Base-by-base conservation (phyloP, 2,329 filamentous ascomycete genomes). In the Mycosphaerella arachidis region DNA sequence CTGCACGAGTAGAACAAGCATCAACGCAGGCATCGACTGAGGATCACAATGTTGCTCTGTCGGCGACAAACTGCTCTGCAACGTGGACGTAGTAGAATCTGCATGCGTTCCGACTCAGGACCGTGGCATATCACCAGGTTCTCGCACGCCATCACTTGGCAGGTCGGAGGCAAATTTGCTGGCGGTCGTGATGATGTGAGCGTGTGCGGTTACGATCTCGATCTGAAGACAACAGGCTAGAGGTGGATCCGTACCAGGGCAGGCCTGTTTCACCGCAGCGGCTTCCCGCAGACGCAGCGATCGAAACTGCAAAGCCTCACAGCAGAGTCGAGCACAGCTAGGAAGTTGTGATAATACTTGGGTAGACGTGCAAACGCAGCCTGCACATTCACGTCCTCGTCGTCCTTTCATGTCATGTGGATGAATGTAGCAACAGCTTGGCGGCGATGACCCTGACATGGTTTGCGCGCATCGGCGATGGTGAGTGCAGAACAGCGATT, bases 21-120 rank as follows among this genome's bases (percentile, higher is more conserved):
- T 31, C 43, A 43, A 46, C 18, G 16, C 6, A 2, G 24, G 12
- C 48, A 18, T 58, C 48, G 56, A 35, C 13, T 58, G 56, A 35
- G 56, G 56, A 58, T 58, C 56, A 35, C 56, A 58, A 53, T 58
- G 30, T 43, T 7, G 40, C 40, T 8, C 13, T n/a, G 6, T 51
- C 55, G 12, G 35, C 50, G 20, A 30, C 29, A 16, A 7, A 12
- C 9, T 4, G 30, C 46, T 12, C 20, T 29, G 18, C 46, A 24
- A 48, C 46, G 29, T 30, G 46, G 4, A 6, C 20, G 18, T 13
- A 27, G 46, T 18, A 50, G 20, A 3, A 48, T 7, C 13, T n/a
- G n/a, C 6, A 35, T 20, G 10, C 4, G 30, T 20, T 52, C 24
- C 29, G 50, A 31, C n/a, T 43, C 16, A 43, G 37, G 13, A n/a